Base-by-base conservation (phyloP, 108 stramenopile genomes). In the Conticribra weissflogii region DNA sequence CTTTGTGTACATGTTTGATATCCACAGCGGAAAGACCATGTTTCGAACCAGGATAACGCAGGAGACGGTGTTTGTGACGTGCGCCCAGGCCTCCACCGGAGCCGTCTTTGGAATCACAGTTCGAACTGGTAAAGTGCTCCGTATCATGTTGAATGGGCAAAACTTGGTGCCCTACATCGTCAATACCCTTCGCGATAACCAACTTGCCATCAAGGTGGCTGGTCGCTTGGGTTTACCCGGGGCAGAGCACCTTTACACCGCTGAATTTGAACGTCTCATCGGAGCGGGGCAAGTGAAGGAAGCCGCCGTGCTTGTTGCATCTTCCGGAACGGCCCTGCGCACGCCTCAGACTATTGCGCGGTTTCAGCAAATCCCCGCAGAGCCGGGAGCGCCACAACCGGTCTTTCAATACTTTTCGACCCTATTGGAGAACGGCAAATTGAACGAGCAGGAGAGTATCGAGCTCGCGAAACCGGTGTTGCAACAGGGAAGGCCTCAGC, bases 361-460 rank as follows among this genome's bases (percentile, higher is more conserved):
- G 45, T 98, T 99, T 83, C 97, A 98, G 79, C 95, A 96, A 66
- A 92, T 99, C 47, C 98, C 98, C 15, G 87, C 95, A n/a, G 84
- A 96, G 67, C 98, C 98, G 3, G 97, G 97, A 32, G 84, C 87
- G 34, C 97, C 98, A 22, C 96, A 95, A 49, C 99, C 99, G 17
- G 95, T 99, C 23, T 91, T 99, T 78, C 94, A 97, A 78, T 99
- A 99, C 81, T 99, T 99, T 83, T 94, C 95, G 44, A 87, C 95
- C 9, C 83, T 99, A 62, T 85, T 99, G 71, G 98, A 99, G 79
- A 84, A 71, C 55, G 97, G 97, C 31, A 89, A 90, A 64, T 81
- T 99, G 41, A 99, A 98, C 76, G 92, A 92, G 66, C 90, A 96
- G 71, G 99, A 99, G 81, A 93, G 94, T 81, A 85, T 99, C 22